phyloP scores from a whole-genome alignment of 2,329 filamentous ascomycete genomes.

The Phyllosticta citribraziliensis region DNA sequence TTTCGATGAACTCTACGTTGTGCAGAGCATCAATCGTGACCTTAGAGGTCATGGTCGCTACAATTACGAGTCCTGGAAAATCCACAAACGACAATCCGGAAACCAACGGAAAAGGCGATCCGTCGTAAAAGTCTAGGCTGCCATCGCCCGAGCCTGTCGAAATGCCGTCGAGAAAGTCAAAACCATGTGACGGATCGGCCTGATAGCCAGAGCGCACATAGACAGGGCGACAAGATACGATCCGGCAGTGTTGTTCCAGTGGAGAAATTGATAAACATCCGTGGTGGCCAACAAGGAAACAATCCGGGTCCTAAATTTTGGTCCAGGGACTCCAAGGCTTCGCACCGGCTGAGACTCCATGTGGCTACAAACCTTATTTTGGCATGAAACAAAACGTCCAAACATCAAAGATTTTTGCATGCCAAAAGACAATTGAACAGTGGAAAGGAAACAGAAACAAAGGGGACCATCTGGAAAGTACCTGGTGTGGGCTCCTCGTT shows the following conservation, averaged over 20 bases:
- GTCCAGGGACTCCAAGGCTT: neutral
- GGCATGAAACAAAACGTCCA: conserved; percentile 12
- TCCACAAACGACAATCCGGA: neutral
- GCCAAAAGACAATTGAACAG: conserved; percentile 14
- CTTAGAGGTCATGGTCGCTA: conserved; percentile 6
- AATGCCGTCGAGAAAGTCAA: neutral
- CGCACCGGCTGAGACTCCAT: neutral
- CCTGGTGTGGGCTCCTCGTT: conserved; percentile 29
- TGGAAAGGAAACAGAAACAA: conserved; percentile 16
- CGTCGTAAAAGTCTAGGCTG: neutral
- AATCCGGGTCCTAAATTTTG: neutral
- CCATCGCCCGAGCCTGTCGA: neutral
- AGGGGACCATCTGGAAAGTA: conserved; percentile 31
- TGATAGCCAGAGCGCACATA: neutral
- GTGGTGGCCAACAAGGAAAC: neutral
- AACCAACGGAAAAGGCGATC: neutral
- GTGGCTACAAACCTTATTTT: conserved; percentile 11
- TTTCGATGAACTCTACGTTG: conserved; percentile 6
- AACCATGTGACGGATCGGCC: neutral
- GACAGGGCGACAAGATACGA: conserved; percentile 6
- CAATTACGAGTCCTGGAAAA: conserved; percentile 7
- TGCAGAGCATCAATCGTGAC: conserved; percentile 8
- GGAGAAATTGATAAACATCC: neutral
- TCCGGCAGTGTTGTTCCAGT: conserved; percentile 1
- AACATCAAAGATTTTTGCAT: conserved; percentile 12